Percentiles rank a stretch among this genome's conserved stretches.
Evolutionary conservation across 805 yeast species (phyloP).

Genomic region (Ascoidea asiatica): DNA sequence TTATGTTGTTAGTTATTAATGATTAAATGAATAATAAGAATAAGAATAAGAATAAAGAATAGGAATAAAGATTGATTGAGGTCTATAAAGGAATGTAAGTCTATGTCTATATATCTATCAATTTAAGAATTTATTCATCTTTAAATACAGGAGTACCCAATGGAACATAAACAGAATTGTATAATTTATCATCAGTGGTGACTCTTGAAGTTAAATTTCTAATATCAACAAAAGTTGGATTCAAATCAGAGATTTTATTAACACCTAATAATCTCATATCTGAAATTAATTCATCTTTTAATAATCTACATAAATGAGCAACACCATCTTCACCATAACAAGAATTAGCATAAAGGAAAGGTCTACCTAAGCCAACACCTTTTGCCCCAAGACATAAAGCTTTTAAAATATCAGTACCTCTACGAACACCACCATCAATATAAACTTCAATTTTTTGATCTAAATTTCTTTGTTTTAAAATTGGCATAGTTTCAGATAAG

Average conservation of each 20-base stretch:
- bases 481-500: slow-evolving; percentile 37
- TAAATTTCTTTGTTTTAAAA: slow-evolving; percentile 25
- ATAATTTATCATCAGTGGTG: slow-evolving; percentile 19
- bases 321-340: slow-evolving; percentile 73
- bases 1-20: too few relatives aligned
- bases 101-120: too few relatives aligned
- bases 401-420: slow-evolving; percentile 68
- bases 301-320: slow-evolving; percentile 42
- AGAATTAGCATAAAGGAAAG: slow-evolving; percentile 67
- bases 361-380: slow-evolving; percentile 66
- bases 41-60: too few relatives aligned
- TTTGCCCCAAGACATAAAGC: slow-evolving; percentile 69
- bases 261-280: slow-evolving; percentile 60
- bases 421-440: slow-evolving; percentile 66
- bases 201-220: slow-evolving; percentile 13
- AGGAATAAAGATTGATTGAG: too few relatives aligned
- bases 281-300: slow-evolving; percentile 47
- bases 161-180: slow-evolving; percentile 17
- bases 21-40: too few relatives aligned
- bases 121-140: slow-evolving; percentile 17
- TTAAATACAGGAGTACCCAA: slow-evolving; percentile 17
- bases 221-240: slow-evolving; percentile 25
- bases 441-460: slow-evolving; percentile 44
- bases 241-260: slow-evolving; percentile 29
- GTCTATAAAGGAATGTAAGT: too few relatives aligned